These are phyloP conservation scores for Boehmeria nivea DNA, from an alignment of 306 rosid species.

Conservation along the genomic window DNA sequence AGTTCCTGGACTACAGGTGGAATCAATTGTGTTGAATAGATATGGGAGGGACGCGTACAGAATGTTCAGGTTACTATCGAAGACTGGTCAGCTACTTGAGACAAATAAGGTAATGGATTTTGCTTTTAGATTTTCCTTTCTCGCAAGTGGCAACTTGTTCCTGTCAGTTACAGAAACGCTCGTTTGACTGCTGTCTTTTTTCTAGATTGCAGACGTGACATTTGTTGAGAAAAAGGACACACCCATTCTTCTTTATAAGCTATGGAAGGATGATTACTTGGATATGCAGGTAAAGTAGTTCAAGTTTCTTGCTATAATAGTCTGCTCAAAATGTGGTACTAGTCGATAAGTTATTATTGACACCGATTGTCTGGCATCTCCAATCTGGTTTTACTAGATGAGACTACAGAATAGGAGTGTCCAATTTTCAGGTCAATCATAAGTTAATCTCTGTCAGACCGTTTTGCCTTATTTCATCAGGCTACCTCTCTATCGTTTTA, in stretches of 20 bases:
- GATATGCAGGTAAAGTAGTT: slow-evolving; percentile 68
- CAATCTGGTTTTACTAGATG: not conserved
- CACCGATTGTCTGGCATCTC: not conserved
- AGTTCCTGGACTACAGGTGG: slow-evolving; percentile 54
- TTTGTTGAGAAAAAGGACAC: slow-evolving; percentile 79
- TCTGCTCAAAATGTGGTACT: not conserved
- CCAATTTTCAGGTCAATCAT: not conserved
- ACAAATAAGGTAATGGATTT: slow-evolving; percentile 59
- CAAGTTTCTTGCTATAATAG: not conserved
- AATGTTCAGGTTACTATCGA: slow-evolving; percentile 75
- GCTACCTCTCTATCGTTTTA: not conserved
- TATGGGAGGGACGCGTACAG: slow-evolving; percentile 74
- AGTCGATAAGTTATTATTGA: not conserved
- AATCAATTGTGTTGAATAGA: slow-evolving; percentile 71
- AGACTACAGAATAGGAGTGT: not conserved
- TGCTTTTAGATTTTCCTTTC: slow-evolving; percentile 5
- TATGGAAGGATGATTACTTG: slow-evolving; percentile 83
- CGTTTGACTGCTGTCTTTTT: not conserved
- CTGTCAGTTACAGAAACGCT: not conserved
- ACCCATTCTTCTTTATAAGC: slow-evolving; percentile 54
- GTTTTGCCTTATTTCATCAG: not conserved
- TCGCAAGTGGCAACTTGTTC: not conserved
- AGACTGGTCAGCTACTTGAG: slow-evolving; percentile 45
- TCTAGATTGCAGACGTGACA: slow-evolving; percentile 63
- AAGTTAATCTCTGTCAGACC: not conserved